Evolutionary conservation across 495 filamentous ascomycete genomes (phyloP), one percentile per base, ranked within the genome.

Genomic region (Chaetomium tenue): DNA sequence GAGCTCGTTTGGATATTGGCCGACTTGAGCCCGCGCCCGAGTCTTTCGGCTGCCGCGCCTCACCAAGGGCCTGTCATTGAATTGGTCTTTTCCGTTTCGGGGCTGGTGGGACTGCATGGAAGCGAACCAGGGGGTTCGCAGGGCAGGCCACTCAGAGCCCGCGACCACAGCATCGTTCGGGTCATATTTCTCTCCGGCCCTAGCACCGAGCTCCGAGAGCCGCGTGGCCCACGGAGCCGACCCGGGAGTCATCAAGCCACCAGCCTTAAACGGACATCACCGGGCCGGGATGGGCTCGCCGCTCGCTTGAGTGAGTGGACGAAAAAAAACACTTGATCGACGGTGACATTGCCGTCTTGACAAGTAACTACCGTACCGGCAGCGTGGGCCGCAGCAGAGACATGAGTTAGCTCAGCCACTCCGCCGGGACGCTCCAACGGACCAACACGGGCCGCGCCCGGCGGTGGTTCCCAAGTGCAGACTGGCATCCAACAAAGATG

Each of bases 141-240:
- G 5, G 4, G 46, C 11, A 18, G 20, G 4, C 46, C 58, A 50
- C 26, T 60, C 20, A 51, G 46, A 22, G 26, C 60, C 30, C 5
- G 46, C 20, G 26, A 2, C 26, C 39, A 44, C 11, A 2, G 40
- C 8, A 15, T 22, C 2, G 48, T n/a, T 61, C 68, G 68, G 68
- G 68, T 70, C 54, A 70, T 70, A 65, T 67, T 26, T 70, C 63
- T 47, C 68, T 67, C 68, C 68, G 68, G 40, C 26, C 33, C 28
- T 50, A 30, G 33, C 63, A 28, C 57, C 39, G 13, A 37, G 39
- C 20, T 8, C 13, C n/a, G 16, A 48, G 18, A 33, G 15, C 57
- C 42, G 39, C 23, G 47, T 56, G 63, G 33, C 52, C 20, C 2
- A 13, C 22, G 18, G 15, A 26, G 52, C 55, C 37, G 9, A n/a